Percentiles rank a stretch among this genome's conserved stretches.
Evolutionary conservation across 2,329 filamentous ascomycete genomes (phyloP).

Genomic region (Sporothrix variecibatus): DNA sequence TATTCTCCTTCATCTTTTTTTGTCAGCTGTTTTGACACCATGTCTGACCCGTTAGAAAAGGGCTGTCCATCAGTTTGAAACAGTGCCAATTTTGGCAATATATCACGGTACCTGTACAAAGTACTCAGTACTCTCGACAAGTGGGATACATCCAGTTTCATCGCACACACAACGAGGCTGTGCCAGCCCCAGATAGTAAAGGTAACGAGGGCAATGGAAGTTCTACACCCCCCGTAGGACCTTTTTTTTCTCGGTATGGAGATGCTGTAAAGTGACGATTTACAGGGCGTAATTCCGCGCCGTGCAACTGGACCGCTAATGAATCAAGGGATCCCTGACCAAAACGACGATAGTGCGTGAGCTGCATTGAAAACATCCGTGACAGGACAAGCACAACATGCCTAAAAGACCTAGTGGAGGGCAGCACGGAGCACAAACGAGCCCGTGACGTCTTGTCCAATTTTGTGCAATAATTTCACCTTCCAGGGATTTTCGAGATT

Average conservation of each 20-base stretch:
- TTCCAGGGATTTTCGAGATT: not conserved
- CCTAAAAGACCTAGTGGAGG: not conserved
- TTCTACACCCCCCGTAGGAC: not conserved
- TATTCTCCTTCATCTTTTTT: not conserved
- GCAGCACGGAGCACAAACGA: constrained; percentile 13
- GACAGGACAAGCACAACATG: not conserved
- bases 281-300: not conserved
- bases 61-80: not conserved
- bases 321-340: not conserved
- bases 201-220: not conserved
- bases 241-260: not conserved
- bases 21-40: not conserved
- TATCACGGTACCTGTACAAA: not conserved
- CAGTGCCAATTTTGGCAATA: constrained; percentile 8
- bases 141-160: not conserved
- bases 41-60: not conserved
- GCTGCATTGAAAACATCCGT: not conserved
- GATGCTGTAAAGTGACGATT: not conserved
- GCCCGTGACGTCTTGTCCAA: not conserved
- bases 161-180: not conserved
- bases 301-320: not conserved
- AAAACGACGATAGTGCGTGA: not conserved
- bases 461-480: not conserved
- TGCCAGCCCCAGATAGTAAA: not conserved
- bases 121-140: not conserved